Evolutionary conservation across 2,329 filamentous ascomycete species (phyloP), one percentile per base, ranked within the genome.

Genomic region (Alternaria sp.): DNA sequence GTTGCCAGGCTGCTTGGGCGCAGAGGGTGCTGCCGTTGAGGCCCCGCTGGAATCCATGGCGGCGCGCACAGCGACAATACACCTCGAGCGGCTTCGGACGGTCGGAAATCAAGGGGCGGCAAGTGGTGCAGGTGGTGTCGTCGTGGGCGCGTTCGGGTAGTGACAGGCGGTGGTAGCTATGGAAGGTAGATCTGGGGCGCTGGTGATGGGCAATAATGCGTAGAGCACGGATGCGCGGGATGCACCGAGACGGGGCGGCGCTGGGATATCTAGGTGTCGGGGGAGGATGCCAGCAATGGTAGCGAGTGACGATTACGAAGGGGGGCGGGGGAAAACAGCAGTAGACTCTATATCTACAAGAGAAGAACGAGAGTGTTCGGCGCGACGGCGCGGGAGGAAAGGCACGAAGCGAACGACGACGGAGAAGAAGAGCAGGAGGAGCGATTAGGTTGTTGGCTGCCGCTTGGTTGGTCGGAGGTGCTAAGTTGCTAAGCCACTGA

Each of bases 31-130:
- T 21, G 68, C 53, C 52, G 68, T 70, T 45, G 67, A 48, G 44
- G 60, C 53, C 60, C 62, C 64, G 67, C 65, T 70, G 42, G 63
- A 63, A 50, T 71, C 68, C 72, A 75, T 72, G 63, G 66, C 69
- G 66, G 66, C 65, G 63, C 67, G 61, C 67, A 54, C 62, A 67
- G 62, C 68, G 57, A 49, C 54, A 52, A 50, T 37, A 45, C 49
- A 45, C 60, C 58, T 52, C 45, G 45, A 58, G 54, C 60, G 50
- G 49, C 49, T 55, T 60, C 48, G 55, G 60, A 60, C 42, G 60
- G 54, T 48, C 54, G 44, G 41, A 5, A 4, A n/a, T 3, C 14
- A 40, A 45, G 6, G 33, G 33, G 34, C 49, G 34, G 5, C 50
- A 37, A 36, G 42, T 14, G 34, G 21, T 41, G 53, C 50, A 51